Evolutionary conservation across 2,329 filamentous ascomycete genomes (phyloP), one percentile per base, ranked within the genome.

Genomic region (Curvularia sp.): DNA sequence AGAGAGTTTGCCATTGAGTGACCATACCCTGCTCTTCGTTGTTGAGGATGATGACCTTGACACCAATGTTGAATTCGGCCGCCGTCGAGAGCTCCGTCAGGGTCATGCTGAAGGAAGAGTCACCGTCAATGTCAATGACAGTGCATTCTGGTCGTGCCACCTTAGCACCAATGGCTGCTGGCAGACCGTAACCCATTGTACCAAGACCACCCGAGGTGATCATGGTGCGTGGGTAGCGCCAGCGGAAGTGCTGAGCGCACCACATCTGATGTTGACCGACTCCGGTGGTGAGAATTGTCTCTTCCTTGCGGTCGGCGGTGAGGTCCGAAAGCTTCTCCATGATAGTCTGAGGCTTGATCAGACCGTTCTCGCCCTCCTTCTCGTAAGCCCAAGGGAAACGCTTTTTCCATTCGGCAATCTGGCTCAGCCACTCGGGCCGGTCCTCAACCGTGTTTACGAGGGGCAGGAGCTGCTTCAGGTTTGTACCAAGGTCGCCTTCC

Each of bases 211-310:
- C 95, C 0, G 93, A 97, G 31, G 94, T 97, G 80, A 99, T 90
- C 90, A 98, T 96, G 63, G 91, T 91, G 67, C 95, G 89, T 31
- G 95, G 94, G 72, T 93, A 82, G 64, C 92, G 87, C 94, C 95
- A 98, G 71, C 93, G 88, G 88, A 93, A 98, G 83, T 97, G 93
- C 82, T 98, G 94, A 4, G 93, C 95, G 26, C 91, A 86, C 95
- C 94, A 98, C 95, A 98, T 98, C 80, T 99, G 94, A 82, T 98
- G 94, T 80, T 98, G 95, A 42, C 95, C 95, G 9, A 98, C 95
- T 79, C 94, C 95, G 2, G 94, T 98, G 2, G 93, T 82, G 75
- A 99, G 96, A 75, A 96, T 88, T 28, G 92, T 96, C 68, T 89
- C 84, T 49, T 95, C 83, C 80, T 97, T 96, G 66, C 89, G 89